These are phyloP conservation scores for Letharia lupina DNA, from an alignment of 495 filamentous ascomycete genomes.

Conservation along the genomic window DNA sequence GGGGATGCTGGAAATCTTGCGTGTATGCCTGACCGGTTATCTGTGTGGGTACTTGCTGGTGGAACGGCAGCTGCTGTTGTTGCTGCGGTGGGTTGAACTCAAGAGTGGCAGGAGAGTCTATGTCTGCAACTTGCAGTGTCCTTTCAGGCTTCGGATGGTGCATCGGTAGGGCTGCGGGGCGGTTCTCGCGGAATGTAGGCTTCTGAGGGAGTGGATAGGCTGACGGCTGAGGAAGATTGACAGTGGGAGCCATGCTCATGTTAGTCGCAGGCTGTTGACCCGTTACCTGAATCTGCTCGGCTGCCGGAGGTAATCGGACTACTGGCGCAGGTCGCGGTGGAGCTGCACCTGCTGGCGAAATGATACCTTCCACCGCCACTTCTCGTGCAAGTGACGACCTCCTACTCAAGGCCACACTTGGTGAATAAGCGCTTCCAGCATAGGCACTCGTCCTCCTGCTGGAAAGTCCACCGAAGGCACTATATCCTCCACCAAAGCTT, in stretches of 20 bases:
- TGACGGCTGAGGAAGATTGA: constrained; percentile 46
- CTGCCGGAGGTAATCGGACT: constrained; percentile 73
- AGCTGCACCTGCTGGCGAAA: constrained; percentile 70
- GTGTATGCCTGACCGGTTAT: constrained; percentile 48
- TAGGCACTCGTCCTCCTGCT: constrained; percentile 74
- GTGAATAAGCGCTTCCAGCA: constrained; percentile 72
- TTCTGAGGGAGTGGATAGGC: constrained; percentile 58
- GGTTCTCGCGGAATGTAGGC: constrained; percentile 70
- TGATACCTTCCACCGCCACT: constrained; percentile 60
- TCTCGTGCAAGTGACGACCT: constrained; percentile 79
- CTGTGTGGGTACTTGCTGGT: constrained; percentile 77
- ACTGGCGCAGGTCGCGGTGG: constrained; percentile 68
- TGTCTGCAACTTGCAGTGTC: constrained; percentile 85
- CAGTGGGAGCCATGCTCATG: constrained; percentile 32
- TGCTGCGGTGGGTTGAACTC: constrained; percentile 64
- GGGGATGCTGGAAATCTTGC: constrained; percentile 40
- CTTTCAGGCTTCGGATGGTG: constrained; percentile 95
- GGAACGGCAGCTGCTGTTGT: constrained; percentile 74
- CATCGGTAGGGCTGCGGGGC: constrained; percentile 70
- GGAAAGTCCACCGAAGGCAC: constrained; percentile 56
- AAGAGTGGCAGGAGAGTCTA: constrained; percentile 73
- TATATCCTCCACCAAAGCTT: constrained; percentile 48
- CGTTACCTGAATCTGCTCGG: constrained; percentile 28
- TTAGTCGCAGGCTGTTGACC: constrained; percentile 17
- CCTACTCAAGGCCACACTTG: constrained; percentile 86